Evolutionary conservation across 495 filamentous ascomycete genomes (phyloP), one percentile per base, ranked within the genome.

Genomic region (Penicillium atrosanguineum): DNA sequence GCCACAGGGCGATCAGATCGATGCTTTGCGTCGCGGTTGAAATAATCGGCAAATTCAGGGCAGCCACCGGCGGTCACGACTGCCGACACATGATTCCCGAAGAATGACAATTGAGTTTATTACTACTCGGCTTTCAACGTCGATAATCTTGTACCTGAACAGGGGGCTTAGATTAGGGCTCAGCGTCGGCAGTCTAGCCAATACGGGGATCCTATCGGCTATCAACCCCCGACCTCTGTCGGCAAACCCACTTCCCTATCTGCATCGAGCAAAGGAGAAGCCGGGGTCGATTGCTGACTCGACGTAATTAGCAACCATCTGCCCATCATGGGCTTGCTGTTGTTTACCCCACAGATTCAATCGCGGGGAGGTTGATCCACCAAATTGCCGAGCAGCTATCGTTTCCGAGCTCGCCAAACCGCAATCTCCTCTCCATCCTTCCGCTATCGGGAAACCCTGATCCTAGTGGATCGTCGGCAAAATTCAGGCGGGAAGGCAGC

Each of bases 291-390:
- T 1, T 12, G 26, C 25, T 50, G 41, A 46, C 44, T 44, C 25
- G 38, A 20, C 47, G 19, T 34, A 42, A 46, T 50, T 46, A 48
- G 20, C 48, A 52, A 39, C 26, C 15, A 4, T 29, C 34, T 50
- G 11, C 7, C 26, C 23, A 18, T 40, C 26, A 44, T 36, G 16
- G 23, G 50, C 28, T 53, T 37, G 23, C 20, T 38, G 31, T 15
- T 44, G 36, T 14, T 20, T 63, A 53, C 65, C 62, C 65, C 62
- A 62, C 61, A 60, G 49, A 60, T 50, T 52, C 16, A 54, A 52
- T 56, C 57, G 52, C 54, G 64, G 61, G 61, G 61, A 56, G 56
- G 56, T 55, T 47, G 44, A 61, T 37, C 47, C 60, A 54, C 56
- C 48, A 46, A 3, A 40, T 52, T 53, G 52, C 52, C 53, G 57